A percentile compares a stretch with the other conserved stretches of the same genome.
Evolutionary conservation across 2,329 filamentous ascomycete genomes (phyloP).

Genomic region (Ceratocystis eucalypticola): DNA sequence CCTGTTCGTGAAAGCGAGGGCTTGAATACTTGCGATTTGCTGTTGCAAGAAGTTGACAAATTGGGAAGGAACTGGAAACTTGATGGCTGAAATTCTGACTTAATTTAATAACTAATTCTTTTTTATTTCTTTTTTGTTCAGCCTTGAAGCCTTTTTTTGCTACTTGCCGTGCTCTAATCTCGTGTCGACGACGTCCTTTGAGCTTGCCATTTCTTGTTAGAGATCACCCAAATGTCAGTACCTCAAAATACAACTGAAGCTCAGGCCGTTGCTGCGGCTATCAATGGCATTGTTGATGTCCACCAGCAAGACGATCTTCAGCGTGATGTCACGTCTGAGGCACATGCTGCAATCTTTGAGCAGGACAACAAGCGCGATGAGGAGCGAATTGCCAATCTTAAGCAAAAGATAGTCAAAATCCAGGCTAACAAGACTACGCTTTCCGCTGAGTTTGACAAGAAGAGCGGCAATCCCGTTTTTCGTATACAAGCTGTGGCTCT

Average conservation of each 20-base stretch:
- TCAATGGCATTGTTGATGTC: constrained; percentile 32
- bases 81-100: not conserved
- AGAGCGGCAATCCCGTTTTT: constrained; percentile 24
- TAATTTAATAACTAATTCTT: not conserved
- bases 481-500: constrained; percentile 36
- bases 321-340: constrained; percentile 60
- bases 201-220: too few species aligned
- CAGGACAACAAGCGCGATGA: constrained; percentile 50
- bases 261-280: constrained; percentile 26
- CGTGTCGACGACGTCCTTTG: too few species aligned
- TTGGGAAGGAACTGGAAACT: not conserved
- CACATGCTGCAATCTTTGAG: constrained; percentile 45
- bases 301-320: constrained; percentile 84
- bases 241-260: constrained; percentile 7
- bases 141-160: not conserved
- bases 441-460: constrained; percentile 34
- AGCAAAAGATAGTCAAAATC: constrained; percentile 42
- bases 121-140: not conserved
- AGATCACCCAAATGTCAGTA: not conserved
- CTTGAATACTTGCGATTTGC: not conserved
- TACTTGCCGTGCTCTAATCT: not conserved
- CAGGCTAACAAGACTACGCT: constrained; percentile 41
- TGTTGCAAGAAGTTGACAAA: not conserved
- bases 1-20: not conserved
- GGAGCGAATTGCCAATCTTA: constrained; percentile 47